Evolutionary conservation across 1,139 yeast genomes (phyloP), one percentile per base, ranked within the genome.

Genomic region (Kodamaea arcana): DNA sequence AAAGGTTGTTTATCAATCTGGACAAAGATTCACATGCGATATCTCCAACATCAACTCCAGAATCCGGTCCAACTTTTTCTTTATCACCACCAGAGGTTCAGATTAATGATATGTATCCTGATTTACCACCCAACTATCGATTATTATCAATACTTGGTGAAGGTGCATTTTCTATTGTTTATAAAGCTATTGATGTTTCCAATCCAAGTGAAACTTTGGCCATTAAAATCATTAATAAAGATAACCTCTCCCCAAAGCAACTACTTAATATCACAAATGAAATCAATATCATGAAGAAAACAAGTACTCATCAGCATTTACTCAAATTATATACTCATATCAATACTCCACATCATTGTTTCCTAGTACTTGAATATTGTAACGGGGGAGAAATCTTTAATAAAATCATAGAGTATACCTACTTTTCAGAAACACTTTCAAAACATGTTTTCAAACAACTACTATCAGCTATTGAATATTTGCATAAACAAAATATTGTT

Each of bases 381-480:
- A 76, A 82, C 34, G 98, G 98, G 13, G 98, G 98, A 18, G 98
- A 94, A 60, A 79, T 92, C 24, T 92, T 92, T 62, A 92, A 88
- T 51, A 94, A 88, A 57, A 88, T 92, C 50, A 95, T 92, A 26
- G 83, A 87, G 47, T 81, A 78, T 49, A 92, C 98, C 0, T 92
- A 92, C 61, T 84, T 92, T 55, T 77, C 88, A 30, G 98, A 92
- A 56, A 82, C 82, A 44, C 68, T 92, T 37, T 71, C 95, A 5
- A 71, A 94, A 30, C 97, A 90, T 62, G 83, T 90, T 10, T 85
- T 92, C 41, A 62, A 71, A 30, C 98, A 92, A 56, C 80, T 92
- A 33, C 87, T 95, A 8, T 70, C 80, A 33, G 94, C 97, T 0
- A 72, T 92, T 16, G 74, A 79, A 43, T 85, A 86, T 57, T 66